phyloP scores from a whole-genome alignment of 805 yeast genomes.

The Candida silvicultrix region DNA sequence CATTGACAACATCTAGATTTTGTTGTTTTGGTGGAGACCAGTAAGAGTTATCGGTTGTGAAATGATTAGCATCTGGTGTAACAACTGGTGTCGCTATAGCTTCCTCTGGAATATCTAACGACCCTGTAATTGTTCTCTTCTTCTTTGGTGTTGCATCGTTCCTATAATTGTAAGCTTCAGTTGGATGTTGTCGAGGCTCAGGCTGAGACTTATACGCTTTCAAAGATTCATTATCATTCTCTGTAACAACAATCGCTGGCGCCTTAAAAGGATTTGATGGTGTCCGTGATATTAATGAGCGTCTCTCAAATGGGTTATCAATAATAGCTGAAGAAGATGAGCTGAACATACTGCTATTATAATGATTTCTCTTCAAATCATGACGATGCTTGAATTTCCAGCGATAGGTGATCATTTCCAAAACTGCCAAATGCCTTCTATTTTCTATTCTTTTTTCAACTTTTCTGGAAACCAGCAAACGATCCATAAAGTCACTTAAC shows the following conservation, averaged over 20 bases:
- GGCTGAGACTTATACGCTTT: background rate
- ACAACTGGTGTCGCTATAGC: background rate
- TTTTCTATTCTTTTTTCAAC: constrained; percentile 37
- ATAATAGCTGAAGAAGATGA: background rate
- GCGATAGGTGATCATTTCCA: constrained; percentile 29
- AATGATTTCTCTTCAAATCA: background rate
- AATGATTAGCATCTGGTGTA: background rate
- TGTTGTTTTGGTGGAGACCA: constrained; percentile 1
- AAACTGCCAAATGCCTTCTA: constrained; percentile 25
- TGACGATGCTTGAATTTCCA: constrained; percentile 22
- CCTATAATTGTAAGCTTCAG: background rate
- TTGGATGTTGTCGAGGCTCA: background rate
- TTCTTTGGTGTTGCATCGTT: background rate
- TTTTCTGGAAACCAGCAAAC: constrained; percentile 51
- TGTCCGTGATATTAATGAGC: background rate
- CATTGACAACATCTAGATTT: background rate
- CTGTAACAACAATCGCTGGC: background rate
- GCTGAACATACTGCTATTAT: background rate
- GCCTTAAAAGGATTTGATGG: background rate
- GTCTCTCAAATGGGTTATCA: background rate
- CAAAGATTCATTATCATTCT: background rate
- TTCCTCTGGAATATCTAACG: background rate
- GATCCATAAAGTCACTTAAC: constrained; percentile 61
- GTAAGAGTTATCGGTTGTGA: background rate
- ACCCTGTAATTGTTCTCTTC: background rate